Evolutionary conservation across 108 stramenopile species (phyloP).

Genomic region (Conticribra weissflogii): DNA sequence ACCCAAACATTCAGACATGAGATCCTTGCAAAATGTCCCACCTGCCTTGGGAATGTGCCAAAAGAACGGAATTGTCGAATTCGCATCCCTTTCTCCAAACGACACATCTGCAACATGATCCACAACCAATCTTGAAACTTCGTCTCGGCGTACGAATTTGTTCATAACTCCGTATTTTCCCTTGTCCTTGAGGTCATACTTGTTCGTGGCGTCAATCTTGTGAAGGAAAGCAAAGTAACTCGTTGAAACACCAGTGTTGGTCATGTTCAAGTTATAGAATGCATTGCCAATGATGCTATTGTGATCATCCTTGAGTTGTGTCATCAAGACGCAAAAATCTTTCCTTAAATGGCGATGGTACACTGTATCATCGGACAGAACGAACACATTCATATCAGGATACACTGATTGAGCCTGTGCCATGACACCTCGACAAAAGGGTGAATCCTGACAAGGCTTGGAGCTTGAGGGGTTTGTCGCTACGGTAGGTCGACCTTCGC

Average conservation of each 20-base stretch:
- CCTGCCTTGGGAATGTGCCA: slow-evolving; percentile 52
- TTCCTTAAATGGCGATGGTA: background rate
- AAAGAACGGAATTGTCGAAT: slow-evolving; percentile 28
- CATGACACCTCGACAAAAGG: background rate
- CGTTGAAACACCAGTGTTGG: too few relatives aligned
- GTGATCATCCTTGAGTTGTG: too few relatives aligned
- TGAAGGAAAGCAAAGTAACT: too few relatives aligned
- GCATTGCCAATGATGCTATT: too few relatives aligned
- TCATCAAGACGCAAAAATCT: background rate
- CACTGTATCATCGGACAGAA: background rate
- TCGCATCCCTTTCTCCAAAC: background rate
- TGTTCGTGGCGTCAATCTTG: too few relatives aligned
- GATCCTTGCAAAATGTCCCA: slow-evolving; percentile 38
- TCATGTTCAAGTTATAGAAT: too few relatives aligned
- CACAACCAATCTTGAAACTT: background rate
- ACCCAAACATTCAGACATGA: slow-evolving; percentile 43
- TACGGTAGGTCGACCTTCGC: background rate
- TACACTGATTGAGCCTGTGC: background rate
- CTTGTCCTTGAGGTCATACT: background rate
- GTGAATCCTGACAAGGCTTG: background rate
- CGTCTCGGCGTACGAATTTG: background rate
- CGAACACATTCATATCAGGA: background rate
- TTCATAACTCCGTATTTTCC: background rate
- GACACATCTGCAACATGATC: background rate
- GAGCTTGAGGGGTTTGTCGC: background rate